Evolutionary conservation across 495 filamentous ascomycete species (phyloP).

Genomic region (Hypomontagnella submonticulosa): DNA sequence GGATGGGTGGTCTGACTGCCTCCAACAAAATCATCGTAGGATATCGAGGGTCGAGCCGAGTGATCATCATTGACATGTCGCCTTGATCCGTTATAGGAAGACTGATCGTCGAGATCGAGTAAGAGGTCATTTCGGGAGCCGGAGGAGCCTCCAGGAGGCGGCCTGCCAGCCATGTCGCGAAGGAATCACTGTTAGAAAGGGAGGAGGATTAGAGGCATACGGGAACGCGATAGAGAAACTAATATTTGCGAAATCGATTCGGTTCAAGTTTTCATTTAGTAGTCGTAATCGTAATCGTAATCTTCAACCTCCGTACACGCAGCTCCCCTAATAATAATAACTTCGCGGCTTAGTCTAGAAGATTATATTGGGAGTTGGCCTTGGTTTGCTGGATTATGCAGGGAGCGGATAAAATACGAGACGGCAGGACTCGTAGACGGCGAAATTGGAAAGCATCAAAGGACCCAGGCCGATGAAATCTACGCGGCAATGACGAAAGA

Average conservation of each 20-base stretch:
- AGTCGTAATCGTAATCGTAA: slow-evolving; percentile 15
- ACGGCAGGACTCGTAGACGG: slow-evolving; percentile 35
- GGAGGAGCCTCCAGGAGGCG: slow-evolving; percentile 66
- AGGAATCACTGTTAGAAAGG: slow-evolving; percentile 50
- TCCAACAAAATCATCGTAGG: slow-evolving; percentile 95
- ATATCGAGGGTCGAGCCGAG: slow-evolving; percentile 81
- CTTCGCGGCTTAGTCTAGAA: slow-evolving; percentile 5
- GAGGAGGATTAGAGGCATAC: slow-evolving; percentile 45
- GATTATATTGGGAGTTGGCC: slow-evolving; percentile 27
- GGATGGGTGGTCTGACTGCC: slow-evolving; percentile 56
- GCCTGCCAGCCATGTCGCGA: slow-evolving; percentile 74
- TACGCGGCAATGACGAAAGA: slow-evolving; percentile 11
- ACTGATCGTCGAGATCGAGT: slow-evolving; percentile 77
- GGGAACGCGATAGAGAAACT: slow-evolving; percentile 21
- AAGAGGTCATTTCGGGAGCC: slow-evolving; percentile 74
- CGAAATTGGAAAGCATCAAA: slow-evolving; percentile 32
- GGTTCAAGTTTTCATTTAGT: slow-evolving; percentile 20
- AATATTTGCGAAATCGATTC: slow-evolving; percentile 20
- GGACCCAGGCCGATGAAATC: slow-evolving; percentile 12
- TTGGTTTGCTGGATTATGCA: slow-evolving; percentile 30
- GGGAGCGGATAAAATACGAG: slow-evolving; percentile 40
- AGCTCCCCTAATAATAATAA: slow-evolving; percentile 22
- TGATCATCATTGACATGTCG: slow-evolving; percentile 80
- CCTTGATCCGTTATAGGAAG: slow-evolving; percentile 77
- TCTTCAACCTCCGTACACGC: slow-evolving; percentile 8